Conservation (phyloP, 331 rosid species). For the Pyrus hybrid region DNA sequence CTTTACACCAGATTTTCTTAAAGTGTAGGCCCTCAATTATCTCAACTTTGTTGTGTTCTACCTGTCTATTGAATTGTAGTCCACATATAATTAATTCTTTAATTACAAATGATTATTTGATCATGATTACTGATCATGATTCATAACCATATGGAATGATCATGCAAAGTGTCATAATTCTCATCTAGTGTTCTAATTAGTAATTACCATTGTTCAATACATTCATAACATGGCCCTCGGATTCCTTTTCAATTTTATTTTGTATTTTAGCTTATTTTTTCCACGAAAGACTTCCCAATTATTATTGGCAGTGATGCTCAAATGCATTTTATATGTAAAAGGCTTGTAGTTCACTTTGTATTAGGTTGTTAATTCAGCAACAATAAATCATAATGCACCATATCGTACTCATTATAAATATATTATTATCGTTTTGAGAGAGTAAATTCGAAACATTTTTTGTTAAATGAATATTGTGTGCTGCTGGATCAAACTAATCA, state of each 20-base stretch:
- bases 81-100: neutral
- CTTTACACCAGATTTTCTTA: conserved; percentile 15
- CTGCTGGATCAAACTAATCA: neutral
- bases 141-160: neutral
- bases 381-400: no score
- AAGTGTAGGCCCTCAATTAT: conserved; percentile 6
- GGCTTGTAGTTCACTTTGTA: neutral
- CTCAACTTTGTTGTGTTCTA: conserved; percentile 7
- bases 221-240: neutral
- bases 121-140: neutral
- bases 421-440: neutral
- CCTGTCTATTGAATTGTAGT: neutral
- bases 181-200: neutral
- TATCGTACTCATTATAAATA: no score
- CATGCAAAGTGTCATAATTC: neutral
- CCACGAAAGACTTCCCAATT: neutral
- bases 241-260: neutral
- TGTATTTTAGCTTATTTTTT: neutral
- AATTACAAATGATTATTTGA: conserved; percentile 5
- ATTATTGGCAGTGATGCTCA: neutral
- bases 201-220: neutral
- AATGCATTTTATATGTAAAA: neutral
- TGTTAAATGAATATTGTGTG: neutral
- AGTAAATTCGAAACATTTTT: no score
- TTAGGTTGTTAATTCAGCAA: no score